phyloP scores from a whole-genome alignment of 2,329 filamentous ascomycete species.

The Epichloe coenophiala region DNA sequence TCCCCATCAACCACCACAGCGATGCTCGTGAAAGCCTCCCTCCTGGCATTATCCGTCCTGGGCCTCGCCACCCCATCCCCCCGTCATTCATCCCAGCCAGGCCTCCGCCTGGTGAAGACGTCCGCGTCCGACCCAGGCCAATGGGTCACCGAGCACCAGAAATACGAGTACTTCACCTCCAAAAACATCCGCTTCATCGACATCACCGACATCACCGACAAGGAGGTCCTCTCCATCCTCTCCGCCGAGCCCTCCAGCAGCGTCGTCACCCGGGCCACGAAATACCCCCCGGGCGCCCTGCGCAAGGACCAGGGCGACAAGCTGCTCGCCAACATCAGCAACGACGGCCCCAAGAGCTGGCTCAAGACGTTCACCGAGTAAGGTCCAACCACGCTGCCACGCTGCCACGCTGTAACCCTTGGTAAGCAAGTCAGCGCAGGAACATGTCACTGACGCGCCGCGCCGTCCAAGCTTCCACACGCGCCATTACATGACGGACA shows the following conservation, averaged over 20 bases:
- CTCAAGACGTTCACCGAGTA: conserved; percentile 21
- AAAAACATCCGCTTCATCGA: conserved; percentile 25
- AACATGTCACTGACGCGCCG: too few species aligned
- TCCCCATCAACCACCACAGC: too few species aligned
- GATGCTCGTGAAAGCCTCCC: too few species aligned
- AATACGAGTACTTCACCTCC: conserved; percentile 17
- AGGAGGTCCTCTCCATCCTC: conserved; percentile 12
- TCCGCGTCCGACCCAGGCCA: conserved; percentile 22
- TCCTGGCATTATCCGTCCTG: too few species aligned
- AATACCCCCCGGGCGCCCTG: conserved; percentile 20
- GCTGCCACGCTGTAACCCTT: too few species aligned
- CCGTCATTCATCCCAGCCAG: not conserved
- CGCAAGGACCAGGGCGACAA: conserved; percentile 21
- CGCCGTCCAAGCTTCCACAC: conserved; percentile 18
- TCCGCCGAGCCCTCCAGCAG: conserved; percentile 11
- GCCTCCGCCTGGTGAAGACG: conserved; percentile 24
- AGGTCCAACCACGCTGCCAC: not conserved
- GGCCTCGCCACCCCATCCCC: too few species aligned
- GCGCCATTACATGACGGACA: conserved; percentile 27
- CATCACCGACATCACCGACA: conserved; percentile 26
- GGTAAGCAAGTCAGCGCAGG: too few species aligned
- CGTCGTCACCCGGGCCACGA: conserved; percentile 13
- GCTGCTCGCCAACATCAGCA: conserved; percentile 19
- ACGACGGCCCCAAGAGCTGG: conserved; percentile 21
- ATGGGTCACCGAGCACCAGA: conserved; percentile 28